Conservation (phyloP, 2,329 filamentous ascomycete genomes). For the Botrytis medusae region DNA sequence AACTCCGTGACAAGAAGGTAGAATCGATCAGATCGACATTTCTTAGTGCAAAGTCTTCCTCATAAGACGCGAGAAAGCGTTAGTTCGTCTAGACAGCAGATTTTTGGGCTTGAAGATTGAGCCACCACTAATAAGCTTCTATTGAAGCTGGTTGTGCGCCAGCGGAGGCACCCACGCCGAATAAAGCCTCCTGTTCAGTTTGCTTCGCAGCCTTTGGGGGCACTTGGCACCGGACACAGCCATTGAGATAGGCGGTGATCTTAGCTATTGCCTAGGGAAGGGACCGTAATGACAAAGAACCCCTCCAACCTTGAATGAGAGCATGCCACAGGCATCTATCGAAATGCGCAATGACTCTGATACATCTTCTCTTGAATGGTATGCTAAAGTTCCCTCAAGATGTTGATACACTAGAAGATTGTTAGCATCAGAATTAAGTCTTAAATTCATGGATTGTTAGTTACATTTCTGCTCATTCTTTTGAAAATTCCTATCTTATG, state of each 20-base stretch:
- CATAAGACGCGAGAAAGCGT: not conserved
- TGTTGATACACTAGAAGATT: too few relatives aligned
- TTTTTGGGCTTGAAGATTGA: too few relatives aligned
- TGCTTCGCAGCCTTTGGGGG: not conserved
- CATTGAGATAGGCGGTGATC: not conserved
- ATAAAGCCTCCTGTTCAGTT: not conserved
- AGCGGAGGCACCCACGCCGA: slow-evolving; percentile 51
- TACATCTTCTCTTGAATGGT: not conserved
- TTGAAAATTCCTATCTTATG: not conserved
- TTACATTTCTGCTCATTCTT: not conserved
- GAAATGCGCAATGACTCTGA: not conserved
- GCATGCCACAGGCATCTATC: not conserved
- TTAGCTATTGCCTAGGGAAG: slow-evolving; percentile 69
- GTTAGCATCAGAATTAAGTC: not conserved
- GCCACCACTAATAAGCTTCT: too few relatives aligned
- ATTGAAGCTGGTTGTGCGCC: slow-evolving; percentile 69
- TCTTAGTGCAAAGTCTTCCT: not conserved
- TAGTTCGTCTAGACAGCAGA: not conserved
- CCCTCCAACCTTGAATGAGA: not conserved
- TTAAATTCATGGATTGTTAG: not conserved
- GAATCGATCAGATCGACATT: not conserved
- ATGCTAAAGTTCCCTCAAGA: not conserved
- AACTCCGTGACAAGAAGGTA: not conserved
- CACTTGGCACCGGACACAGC: not conserved
- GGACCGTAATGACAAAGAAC: slow-evolving; percentile 65